Base-by-base conservation (phyloP, 2,329 filamentous ascomycete species). In the Biscogniauxia marginata region DNA sequence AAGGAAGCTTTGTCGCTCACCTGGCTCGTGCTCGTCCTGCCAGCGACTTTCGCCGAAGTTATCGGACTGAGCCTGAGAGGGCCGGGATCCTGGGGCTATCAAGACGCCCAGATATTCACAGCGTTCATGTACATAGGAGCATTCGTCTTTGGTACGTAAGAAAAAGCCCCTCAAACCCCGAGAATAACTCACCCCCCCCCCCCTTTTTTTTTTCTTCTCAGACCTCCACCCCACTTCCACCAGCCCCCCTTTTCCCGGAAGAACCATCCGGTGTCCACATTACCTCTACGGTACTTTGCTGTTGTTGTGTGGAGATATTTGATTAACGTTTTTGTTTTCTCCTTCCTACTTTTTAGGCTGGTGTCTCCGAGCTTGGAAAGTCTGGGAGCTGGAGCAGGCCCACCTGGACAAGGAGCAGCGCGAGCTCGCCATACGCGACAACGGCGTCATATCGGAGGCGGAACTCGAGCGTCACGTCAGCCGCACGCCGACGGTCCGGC, bases 11-110 rank as follows among this genome's bases (percentile, higher is more conserved):
- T 93, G 43, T 89, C 84, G 52, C 78, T 93, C 18, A 81, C 85
- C 19, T 93, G 90, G 90, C 67, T 93, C 22, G 77, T 85, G 5
- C 79, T 93, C 16, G 83, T 88, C 4, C 69, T 91, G 8, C 90
- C 90, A 0, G 83, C 84, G 11, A 90, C 87, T 0, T 91, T 87
- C 62, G 81, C 84, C 39, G 84, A 87, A 62, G 82, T 83, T 2
- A 88, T 89, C 61, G 86, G 80, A 2, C 70, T 89, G 44, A 75
- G 82, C 52, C 79, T 89, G 24, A 76, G 78, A 55, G 63, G 71
- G 65, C 52, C 72, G 18, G 66, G 77, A 39, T 22, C 72, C 0
- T 70, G 74, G 23, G 78, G 79, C 19, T 85, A 84, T 55, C 70
- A 83, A 2, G 70, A 79, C 8, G 77, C 79, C 0, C 80, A 85